Evolutionary conservation across 176 grass and related monocot species (phyloP).

Genomic region (Bolboschoenus planiculmis): DNA sequence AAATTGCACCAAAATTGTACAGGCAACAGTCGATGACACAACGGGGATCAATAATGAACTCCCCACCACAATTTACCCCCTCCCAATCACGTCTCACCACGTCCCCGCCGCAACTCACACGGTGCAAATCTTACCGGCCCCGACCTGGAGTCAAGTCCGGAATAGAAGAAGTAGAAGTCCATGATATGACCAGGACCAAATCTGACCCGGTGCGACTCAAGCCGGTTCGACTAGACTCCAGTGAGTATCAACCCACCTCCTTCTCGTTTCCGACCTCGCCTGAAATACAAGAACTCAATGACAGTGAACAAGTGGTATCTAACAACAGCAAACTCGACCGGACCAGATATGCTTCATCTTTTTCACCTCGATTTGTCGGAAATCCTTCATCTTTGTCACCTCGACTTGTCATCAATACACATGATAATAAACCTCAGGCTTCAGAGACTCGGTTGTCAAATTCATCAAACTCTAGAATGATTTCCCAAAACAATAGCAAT

Average conservation of each 20-base stretch:
- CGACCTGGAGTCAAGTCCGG: conserved; percentile 51
- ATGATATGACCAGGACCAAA: conserved; percentile 1
- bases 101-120: conserved; percentile 26
- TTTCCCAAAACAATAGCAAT: neutral
- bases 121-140: conserved; percentile 40
- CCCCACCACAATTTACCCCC: neutral
- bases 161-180: conserved; percentile 49
- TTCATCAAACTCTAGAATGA: conserved; percentile 2
- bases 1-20: conserved; percentile 25
- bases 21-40: conserved; percentile 29
- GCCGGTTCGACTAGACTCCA: neutral
- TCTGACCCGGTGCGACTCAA: neutral
- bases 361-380: neutral
- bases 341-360: neutral
- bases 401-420: neutral
- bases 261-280: conserved; percentile 10
- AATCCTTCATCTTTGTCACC: neutral
- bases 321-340: neutral
- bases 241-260: neutral
- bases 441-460: neutral
- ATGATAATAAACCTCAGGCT: neutral
- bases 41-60: neutral
- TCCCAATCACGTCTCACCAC: conserved; percentile 14
- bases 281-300: neutral
- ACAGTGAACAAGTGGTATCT: neutral